Conservation (phyloP, 2,329 filamentous ascomycete species). For the Bipolaris oryzae region DNA sequence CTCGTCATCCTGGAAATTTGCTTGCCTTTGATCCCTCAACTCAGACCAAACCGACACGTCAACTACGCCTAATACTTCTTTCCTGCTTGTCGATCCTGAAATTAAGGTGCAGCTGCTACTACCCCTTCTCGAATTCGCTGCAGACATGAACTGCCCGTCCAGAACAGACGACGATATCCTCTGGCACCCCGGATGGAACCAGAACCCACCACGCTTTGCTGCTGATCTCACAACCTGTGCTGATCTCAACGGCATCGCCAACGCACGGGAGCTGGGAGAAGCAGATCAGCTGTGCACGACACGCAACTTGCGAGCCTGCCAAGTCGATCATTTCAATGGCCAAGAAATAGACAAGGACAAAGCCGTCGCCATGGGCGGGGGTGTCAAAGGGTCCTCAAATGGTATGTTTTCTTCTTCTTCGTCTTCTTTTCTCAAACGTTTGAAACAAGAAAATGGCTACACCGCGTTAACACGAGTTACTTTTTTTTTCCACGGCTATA, state of each 20-base stretch:
- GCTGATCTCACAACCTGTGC: conserved; percentile 41
- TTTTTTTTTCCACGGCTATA: conserved; percentile 7
- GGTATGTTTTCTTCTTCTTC: conserved; percentile 14
- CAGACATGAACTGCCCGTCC: conserved; percentile 41
- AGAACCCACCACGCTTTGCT: conserved; percentile 38
- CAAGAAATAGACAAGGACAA: conserved; percentile 28
- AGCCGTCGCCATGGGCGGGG: conserved; percentile 23
- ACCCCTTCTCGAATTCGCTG: background rate
- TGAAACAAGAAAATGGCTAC: background rate
- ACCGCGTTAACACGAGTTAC: conserved; percentile 14
- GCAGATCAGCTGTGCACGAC: conserved; percentile 24
- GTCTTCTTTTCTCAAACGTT: background rate
- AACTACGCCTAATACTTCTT: background rate
- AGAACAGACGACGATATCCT: conserved; percentile 35
- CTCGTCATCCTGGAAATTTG: conserved; percentile 20
- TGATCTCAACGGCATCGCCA: conserved; percentile 40
- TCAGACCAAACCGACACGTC: too few relatives aligned
- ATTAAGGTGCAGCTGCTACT: background rate
- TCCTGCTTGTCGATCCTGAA: background rate
- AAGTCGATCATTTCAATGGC: conserved; percentile 21
- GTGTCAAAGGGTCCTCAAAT: conserved; percentile 33
- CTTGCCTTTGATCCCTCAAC: too few relatives aligned
- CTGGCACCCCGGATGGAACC: conserved; percentile 39
- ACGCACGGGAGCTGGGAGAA: conserved; percentile 38
- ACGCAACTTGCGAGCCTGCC: conserved; percentile 19